A percentile compares a stretch with the other conserved stretches of the same genome.
These are phyloP conservation scores for Candida hispaniensis DNA, from an alignment of 805 yeast genomes.

Conservation along the genomic window DNA sequence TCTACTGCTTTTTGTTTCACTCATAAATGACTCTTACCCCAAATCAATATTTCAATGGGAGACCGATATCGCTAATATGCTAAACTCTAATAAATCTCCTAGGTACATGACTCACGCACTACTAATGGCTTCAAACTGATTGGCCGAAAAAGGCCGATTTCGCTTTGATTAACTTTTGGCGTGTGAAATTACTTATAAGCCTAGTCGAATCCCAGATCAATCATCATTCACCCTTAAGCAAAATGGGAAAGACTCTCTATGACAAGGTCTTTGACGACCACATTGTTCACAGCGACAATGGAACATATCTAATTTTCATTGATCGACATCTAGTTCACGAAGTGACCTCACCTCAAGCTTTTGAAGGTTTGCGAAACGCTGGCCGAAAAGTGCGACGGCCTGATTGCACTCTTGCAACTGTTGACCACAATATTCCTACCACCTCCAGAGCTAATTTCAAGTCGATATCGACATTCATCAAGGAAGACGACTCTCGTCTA, in stretches of 20 bases:
- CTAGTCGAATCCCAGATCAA: background rate
- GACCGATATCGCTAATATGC: too few species aligned
- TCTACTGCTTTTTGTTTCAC: too few species aligned
- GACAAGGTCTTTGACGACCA: conserved; percentile 96
- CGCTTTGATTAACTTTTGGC: conserved; percentile 1
- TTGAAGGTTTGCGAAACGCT: conserved; percentile 86
- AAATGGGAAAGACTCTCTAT: conserved; percentile 49
- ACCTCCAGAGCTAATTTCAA: conserved; percentile 69
- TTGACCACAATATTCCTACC: conserved; percentile 96
- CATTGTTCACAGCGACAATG: conserved; percentile 78
- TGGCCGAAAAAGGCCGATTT: conserved; percentile 12
- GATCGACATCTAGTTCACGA: conserved; percentile 98
- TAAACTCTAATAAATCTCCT: too few species aligned
- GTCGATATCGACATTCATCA: conserved; percentile 66
- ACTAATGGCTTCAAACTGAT: conserved; percentile 3
- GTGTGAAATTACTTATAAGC: conserved; percentile 1
- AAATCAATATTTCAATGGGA: too few species aligned
- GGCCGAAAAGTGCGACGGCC: conserved; percentile 79
- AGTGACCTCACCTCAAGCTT: conserved; percentile 98
- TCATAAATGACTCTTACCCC: too few species aligned
- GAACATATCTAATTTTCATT: conserved; percentile 77
- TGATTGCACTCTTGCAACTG: conserved; percentile 90
- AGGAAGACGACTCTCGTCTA: conserved; percentile 81
- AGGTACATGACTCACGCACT: too few species aligned
- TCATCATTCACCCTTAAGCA: background rate